Conservation (phyloP, 768 basidiomycete genomes). For the Tylopilus plumbeoviolaceoides region DNA sequence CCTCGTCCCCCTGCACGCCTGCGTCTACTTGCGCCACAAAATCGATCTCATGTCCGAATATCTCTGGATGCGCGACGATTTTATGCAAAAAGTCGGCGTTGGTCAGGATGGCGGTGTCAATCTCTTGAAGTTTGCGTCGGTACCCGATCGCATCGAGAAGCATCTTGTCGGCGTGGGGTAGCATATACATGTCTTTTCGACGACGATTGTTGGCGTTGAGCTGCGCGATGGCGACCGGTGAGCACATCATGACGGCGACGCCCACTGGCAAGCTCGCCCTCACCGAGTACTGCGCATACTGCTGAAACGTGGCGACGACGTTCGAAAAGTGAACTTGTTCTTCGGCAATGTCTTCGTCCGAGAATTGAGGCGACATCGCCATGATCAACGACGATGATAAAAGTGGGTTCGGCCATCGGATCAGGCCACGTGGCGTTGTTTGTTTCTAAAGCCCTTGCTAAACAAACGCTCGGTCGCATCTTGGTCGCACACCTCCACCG, state of each 20-base stretch:
- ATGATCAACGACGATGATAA: not conserved
- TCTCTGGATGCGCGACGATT: constrained; percentile 76
- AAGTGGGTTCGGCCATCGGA: not conserved
- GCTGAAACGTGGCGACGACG: constrained; percentile 69
- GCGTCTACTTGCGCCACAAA: constrained; percentile 13
- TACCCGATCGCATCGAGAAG: constrained; percentile 69
- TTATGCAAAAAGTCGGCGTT: constrained; percentile 76
- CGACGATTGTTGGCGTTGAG: constrained; percentile 60
- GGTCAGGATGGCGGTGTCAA: constrained; percentile 74
- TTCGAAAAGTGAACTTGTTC: constrained; percentile 73
- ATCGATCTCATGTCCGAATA: constrained; percentile 62
- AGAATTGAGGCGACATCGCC: constrained; percentile 27
- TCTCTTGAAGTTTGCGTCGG: constrained; percentile 69
- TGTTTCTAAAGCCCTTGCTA: constrained; percentile 25
- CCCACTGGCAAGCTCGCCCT: too few species aligned
- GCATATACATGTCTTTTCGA: constrained; percentile 70
- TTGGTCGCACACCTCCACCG: too few species aligned
- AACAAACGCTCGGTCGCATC: constrained; percentile 13
- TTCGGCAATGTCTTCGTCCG: constrained; percentile 38
- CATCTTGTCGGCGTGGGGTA: constrained; percentile 66
- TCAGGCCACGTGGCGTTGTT: constrained; percentile 21
- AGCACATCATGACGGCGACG: not conserved
- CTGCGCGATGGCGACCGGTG: constrained; percentile 27
- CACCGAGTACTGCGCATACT: constrained; percentile 69
- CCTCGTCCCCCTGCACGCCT: constrained; percentile 12